A percentile compares a stretch with the other conserved stretches of the same genome.
These are phyloP conservation scores for Omphalotus olearius DNA, from an alignment of 1,284 basidiomycete species.

Conservation along the genomic window DNA sequence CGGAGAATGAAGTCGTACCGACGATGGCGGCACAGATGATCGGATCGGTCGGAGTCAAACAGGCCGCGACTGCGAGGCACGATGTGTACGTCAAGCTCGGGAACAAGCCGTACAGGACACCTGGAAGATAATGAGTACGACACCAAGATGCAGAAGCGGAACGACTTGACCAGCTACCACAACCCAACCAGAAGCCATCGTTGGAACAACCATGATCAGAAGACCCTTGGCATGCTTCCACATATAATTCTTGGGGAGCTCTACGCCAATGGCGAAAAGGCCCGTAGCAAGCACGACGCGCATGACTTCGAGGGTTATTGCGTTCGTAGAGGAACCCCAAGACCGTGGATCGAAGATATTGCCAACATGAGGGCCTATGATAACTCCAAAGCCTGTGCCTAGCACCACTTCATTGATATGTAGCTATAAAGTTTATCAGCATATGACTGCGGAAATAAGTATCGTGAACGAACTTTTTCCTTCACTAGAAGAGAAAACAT, in stretches of 20 bases:
- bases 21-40: constrained; percentile 67
- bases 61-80: constrained; percentile 83
- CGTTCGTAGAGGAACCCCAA: constrained; percentile 59
- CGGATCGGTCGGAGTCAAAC: constrained; percentile 92
- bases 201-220: constrained; percentile 65
- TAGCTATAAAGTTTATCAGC: constrained; percentile 35
- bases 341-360: constrained; percentile 76
- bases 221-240: constrained; percentile 48
- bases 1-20: constrained; percentile 28
- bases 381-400: constrained; percentile 69
- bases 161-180: constrained; percentile 48
- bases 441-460: constrained; percentile 8
- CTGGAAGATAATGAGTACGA: constrained; percentile 23
- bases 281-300: constrained; percentile 67
- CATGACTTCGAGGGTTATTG: constrained; percentile 77
- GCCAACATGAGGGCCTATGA: constrained; percentile 72
- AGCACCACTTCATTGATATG: constrained; percentile 94
- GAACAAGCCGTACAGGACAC: constrained; percentile 63
- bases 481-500: constrained; percentile 80
- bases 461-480: constrained; percentile 51
- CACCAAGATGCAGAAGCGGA: background rate
- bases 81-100: constrained; percentile 68
- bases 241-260: constrained; percentile 67
- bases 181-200: constrained; percentile 77
- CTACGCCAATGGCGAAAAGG: constrained; percentile 72